A percentile compares a stretch with the other conserved stretches of the same genome.
phyloP scores from a whole-genome alignment of 805 yeast species.

The Nakazawaea ishiwadae region DNA sequence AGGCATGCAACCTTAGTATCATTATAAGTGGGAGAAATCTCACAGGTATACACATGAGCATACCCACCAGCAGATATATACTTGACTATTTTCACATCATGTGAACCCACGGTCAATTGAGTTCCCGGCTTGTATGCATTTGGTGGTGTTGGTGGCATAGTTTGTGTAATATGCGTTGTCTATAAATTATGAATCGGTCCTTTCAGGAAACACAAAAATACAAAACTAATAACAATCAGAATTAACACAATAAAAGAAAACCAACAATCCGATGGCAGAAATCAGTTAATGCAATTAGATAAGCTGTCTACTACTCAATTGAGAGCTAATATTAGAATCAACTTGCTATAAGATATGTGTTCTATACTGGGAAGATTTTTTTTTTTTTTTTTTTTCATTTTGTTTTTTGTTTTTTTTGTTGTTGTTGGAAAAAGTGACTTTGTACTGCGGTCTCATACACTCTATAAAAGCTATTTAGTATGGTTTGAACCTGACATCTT shows the following conservation, averaged over 20 bases:
- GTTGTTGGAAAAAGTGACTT: background rate
- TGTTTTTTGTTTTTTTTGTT: conserved; percentile 1
- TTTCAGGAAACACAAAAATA: no score
- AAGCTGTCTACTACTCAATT: no score
- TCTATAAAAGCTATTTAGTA: no score
- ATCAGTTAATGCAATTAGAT: no score
- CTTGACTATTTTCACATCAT: conserved; percentile 58
- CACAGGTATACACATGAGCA: conserved; percentile 89
- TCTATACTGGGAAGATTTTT: no score
- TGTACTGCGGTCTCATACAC: no score
- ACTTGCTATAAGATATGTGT: no score
- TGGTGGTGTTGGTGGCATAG: conserved; percentile 46
- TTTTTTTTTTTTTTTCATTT: no score
- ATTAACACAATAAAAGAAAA: no score
- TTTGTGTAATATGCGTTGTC: conserved; percentile 2
- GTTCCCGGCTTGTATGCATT: conserved; percentile 74
- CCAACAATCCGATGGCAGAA: no score
- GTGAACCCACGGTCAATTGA: conserved; percentile 76
- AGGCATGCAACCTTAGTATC: conserved; percentile 66
- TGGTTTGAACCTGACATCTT: conserved; percentile 51
- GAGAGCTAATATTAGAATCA: no score
- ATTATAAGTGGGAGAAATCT: conserved; percentile 55
- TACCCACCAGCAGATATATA: conserved; percentile 89
- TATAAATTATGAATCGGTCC: background rate
- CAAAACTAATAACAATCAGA: no score